Evolutionary conservation across 306 rosid genomes (phyloP), one percentile per base, ranked within the genome.

Genomic region (Glycine tomentella): DNA sequence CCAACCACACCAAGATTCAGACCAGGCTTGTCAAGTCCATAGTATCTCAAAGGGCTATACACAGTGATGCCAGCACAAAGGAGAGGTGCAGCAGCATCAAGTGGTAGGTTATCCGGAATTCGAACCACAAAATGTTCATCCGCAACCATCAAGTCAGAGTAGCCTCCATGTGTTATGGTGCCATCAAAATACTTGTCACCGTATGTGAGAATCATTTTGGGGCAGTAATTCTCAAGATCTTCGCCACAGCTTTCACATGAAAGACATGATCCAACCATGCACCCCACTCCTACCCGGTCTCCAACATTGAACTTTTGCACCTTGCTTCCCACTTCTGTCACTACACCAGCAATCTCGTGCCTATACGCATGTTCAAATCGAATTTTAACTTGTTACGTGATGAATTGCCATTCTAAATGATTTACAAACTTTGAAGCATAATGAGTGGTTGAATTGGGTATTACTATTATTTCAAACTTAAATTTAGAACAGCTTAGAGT

Each of bases 31-130:
- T 86, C 89, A 0, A 91, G 82, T 15, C 83, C 91, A 68, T 14
- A 91, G 16, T 84, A 56, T 74, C 52, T 86, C n/a, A 87, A 0
- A 31, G 93, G 93, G 31, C 95, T 91, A 69, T 84, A 91, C 42
- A 88, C 90, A 6, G 95, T 89, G 81, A 91, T 89, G 3, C 95
- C 91, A 1, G 95, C 92, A 70, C 95, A 91, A 0, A 91, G 86
- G 3, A 91, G 87, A 34, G 95, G 95, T 12, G 90, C 93, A 20
- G 85, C 84, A 51, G 82, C 90, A 16, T 91, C 89, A 36, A 89
- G 91, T 7, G 90, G 76, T 4, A 89, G 1, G 65, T 3, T 40
- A 11, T 87, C 90, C 0, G 92, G 90, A 51, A 91, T 84, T 3
- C 72, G 84, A 7, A 91, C 31, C 6, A 83, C 71, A 42, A 84